Conservation (phyloP, 2,329 filamentous ascomycete species). For the Calonectria multiphialidica region DNA sequence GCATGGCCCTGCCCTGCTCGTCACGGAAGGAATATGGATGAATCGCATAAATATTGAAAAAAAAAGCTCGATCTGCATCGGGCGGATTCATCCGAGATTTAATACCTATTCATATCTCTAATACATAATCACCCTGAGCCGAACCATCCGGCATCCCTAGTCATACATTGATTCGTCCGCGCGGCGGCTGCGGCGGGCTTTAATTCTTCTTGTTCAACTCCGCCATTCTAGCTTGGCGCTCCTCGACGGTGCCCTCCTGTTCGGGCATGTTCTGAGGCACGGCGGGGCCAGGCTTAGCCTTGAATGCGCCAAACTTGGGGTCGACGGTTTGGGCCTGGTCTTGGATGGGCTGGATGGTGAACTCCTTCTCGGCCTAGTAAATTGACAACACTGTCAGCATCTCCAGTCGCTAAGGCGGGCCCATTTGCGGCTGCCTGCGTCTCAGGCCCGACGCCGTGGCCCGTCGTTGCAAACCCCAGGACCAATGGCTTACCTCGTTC, state of each 20-base stretch:
- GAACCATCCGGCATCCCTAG: slow-evolving; percentile 28
- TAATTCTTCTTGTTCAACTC: slow-evolving; percentile 70
- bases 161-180: slow-evolving; percentile 36
- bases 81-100: slow-evolving; percentile 6
- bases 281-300: slow-evolving; percentile 70
- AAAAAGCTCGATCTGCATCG: slow-evolving; percentile 2
- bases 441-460: not conserved
- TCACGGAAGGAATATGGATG: not conserved
- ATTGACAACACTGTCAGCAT: slow-evolving; percentile 20
- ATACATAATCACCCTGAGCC: slow-evolving; percentile 26
- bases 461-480: not conserved
- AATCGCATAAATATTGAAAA: not conserved
- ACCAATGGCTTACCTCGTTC: slow-evolving; percentile 42
- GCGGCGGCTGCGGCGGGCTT: slow-evolving; percentile 2
- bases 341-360: slow-evolving; percentile 60
- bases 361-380: slow-evolving; percentile 56
- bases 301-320: slow-evolving; percentile 61
- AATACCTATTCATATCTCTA: slow-evolving; percentile 22
- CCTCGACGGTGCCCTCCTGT: slow-evolving; percentile 75
- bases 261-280: slow-evolving; percentile 65
- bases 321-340: slow-evolving; percentile 53
- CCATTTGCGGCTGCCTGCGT: slow-evolving; percentile 3
- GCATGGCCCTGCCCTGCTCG: slow-evolving; percentile 11
- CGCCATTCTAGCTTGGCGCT: slow-evolving; percentile 73
- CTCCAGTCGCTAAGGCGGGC: not conserved